Evolutionary conservation across 2,329 filamentous ascomycete species (phyloP), one percentile per base, ranked within the genome.

Genomic region (Paraconiothyrium sp.): DNA sequence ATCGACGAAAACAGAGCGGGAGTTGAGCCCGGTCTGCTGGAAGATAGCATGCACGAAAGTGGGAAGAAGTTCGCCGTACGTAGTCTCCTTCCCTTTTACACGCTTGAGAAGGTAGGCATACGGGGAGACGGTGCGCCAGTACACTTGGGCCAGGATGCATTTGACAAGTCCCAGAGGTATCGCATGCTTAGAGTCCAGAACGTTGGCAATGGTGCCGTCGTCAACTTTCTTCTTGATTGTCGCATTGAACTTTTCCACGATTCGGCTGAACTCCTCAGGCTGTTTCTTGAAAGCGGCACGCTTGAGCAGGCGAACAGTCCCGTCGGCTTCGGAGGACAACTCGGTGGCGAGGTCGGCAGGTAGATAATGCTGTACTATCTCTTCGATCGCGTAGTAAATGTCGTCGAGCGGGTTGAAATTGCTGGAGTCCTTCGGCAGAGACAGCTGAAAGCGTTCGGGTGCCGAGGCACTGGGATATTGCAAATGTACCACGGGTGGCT

Each of bases 31-130:
- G 3, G 91, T 91, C 76, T 92, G 87, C 16, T 89, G 87, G 69
- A 99, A 89, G 62, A 98, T 92, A 60, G 90, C 88, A 64, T 90
- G 91, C 66, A 95, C 87, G 74, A 99, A 96, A 1, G 90, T 89
- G 22, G 93, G 91, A 34, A 95, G 84, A 30, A 99, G 87, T 78
- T 99, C 95, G 74, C 95, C 95, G 75, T 99, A 99, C 70, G 97
- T 94, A 78, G 97, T 93, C 67, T 92, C 93, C 73, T 95, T 56
- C 27, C 32, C 32, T 13, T 56, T 88, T 77, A 98, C 97, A 70
- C 92, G 90, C 61, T 89, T 88, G 13, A 98, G 87, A 10, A 90
- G 87, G 65, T 97, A 92, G 27, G 97, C 93, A 63, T 91, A 89
- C 6, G 93, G 94, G 1, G 94, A 95, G 8, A 99, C 95, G 5